Base-by-base conservation (phyloP, 2,329 filamentous ascomycete genomes). In the Botrytis galanthina region DNA sequence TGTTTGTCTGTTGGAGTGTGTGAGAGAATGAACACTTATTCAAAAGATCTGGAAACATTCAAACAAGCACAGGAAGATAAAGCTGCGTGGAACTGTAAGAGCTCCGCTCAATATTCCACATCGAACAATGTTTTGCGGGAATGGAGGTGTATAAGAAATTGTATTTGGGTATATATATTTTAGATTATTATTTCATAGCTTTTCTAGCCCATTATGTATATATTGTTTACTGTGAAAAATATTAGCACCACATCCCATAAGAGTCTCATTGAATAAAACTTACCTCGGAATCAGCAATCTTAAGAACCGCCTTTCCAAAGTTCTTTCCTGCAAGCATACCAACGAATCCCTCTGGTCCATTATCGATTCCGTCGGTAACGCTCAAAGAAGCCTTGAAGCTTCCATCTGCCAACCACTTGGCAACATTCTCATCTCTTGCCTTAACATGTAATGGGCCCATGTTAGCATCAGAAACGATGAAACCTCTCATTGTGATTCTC, bases 231-330 rank as follows among this genome's bases (percentile, higher is more conserved):
- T 68, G 29, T 9, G 14, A 42, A 54, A 54, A 3, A 32, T 48
- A 6, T 68, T 68, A 68, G 48, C 48, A 42, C 10, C 16, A 1
- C 16, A 42, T 8, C 9, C 9, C 16, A 32, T 4, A 0, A 29
- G 9, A 14, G 1, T 8, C 37, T 37, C 44, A 22, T 16, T 4
- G 1, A 20, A 42, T 9, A 60, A 39, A 68, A 73, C 70, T 51
- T 46, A 76, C 75, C 73, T 75, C 73, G 48, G 74, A 26, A 76
- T 80, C 78, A 39, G 79, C 78, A 77, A 91, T 88, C 84, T 91
- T 89, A 80, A 92, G 79, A n/a, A 92, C 86, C 26, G 91, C 89
- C 85, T 93, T 93, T 71, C 91, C 91, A 80, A 91, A 90, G 82
- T 93, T 93, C 83, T 90, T 87, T 37, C 91, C 91, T 75, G 86